Base-by-base conservation (phyloP, 352 stramenopile genomes). In the Saprolegnia diclina region DNA sequence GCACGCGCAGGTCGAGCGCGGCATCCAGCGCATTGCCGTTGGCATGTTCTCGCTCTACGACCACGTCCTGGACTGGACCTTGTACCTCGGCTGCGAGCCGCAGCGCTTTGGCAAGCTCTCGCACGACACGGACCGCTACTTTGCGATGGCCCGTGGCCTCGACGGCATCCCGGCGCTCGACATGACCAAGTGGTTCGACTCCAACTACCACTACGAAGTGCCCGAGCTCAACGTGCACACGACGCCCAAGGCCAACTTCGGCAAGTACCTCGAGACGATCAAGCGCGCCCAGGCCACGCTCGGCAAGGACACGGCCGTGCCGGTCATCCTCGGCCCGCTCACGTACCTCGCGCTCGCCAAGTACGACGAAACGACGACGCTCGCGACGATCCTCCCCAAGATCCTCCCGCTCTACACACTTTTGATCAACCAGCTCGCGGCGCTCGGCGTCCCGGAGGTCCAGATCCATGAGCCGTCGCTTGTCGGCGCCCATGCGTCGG, bases 191-290 rank as follows among this genome's bases (percentile, higher is more conserved):
- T 97, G 88, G 88, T 97, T 97, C 74, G 92, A 97, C 77, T 93
- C 86, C 46, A 98, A 98, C 86, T 98, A 97, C 77, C 92, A 98
- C 82, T 98, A 97, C 83, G 90, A 97, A 74, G 90, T 97, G 50
- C 90, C 92, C 1, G 92, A 98, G 82, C 75, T 97, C 22, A 90
- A 80, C 72, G 79, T 80, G 29, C 83, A 83, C 66, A 88, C 80
- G 19, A 72, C 79, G 52, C 79, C 90, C 16, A 76, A 76, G 61
- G 81, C 90, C 35, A 93, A 97, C 79, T 97, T 97, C 63, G 69
- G 42, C 42, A 74, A 66, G 48, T 97, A 91, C 76, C 45, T 96
- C 19, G 75, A 72, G 24, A 77, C 65, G 42, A 67, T 97, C 70
- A 78, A 94, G 72, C 90, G 90, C 54, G 91, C 89, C 42, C 73